A percentile compares a stretch with the other conserved stretches of the same genome.
Evolutionary conservation across 1,284 basidiomycete species (phyloP).

Genomic region (Trichosporon coremiiforme): DNA sequence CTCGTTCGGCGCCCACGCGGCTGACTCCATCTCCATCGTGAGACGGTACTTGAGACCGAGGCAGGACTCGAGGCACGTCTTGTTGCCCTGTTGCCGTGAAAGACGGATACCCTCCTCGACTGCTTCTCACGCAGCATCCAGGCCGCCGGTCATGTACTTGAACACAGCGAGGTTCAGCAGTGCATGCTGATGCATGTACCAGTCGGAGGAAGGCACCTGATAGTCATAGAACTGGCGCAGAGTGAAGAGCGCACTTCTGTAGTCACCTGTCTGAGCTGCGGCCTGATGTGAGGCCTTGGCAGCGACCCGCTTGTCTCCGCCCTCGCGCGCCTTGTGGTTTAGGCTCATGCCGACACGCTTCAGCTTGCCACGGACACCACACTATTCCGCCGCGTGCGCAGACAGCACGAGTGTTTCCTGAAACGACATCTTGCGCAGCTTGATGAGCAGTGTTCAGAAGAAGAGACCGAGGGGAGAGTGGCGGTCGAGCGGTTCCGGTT

Average conservation of each 20-base stretch:
- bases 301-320: slow-evolving; percentile 11
- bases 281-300: slow-evolving; percentile 36
- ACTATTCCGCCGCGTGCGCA: slow-evolving; percentile 43
- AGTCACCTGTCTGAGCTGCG: slow-evolving; percentile 47
- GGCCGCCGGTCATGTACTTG: slow-evolving; percentile 50
- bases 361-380: slow-evolving; percentile 28
- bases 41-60: slow-evolving; percentile 43
- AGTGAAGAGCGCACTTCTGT: slow-evolving; percentile 42
- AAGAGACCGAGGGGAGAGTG: slow-evolving; percentile 50
- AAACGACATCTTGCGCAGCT: slow-evolving; percentile 48
- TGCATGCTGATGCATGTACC: slow-evolving; percentile 51
- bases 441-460: slow-evolving; percentile 42
- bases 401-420: slow-evolving; percentile 46
- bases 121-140: slow-evolving; percentile 46
- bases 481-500: slow-evolving; percentile 34
- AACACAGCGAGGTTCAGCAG: slow-evolving; percentile 54
- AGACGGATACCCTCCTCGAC: slow-evolving; percentile 53
- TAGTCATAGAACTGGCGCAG: slow-evolving; percentile 54
- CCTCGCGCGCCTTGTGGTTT: background rate
- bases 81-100: slow-evolving; percentile 49
- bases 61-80: slow-evolving; percentile 49
- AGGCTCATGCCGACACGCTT: slow-evolving; percentile 1
- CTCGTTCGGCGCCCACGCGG: slow-evolving; percentile 29
- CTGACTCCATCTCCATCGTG: slow-evolving; percentile 30
- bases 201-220: slow-evolving; percentile 43